Evolutionary conservation across 2,329 filamentous ascomycete genomes (phyloP).

Genomic region (Aspergillus udagawae): DNA sequence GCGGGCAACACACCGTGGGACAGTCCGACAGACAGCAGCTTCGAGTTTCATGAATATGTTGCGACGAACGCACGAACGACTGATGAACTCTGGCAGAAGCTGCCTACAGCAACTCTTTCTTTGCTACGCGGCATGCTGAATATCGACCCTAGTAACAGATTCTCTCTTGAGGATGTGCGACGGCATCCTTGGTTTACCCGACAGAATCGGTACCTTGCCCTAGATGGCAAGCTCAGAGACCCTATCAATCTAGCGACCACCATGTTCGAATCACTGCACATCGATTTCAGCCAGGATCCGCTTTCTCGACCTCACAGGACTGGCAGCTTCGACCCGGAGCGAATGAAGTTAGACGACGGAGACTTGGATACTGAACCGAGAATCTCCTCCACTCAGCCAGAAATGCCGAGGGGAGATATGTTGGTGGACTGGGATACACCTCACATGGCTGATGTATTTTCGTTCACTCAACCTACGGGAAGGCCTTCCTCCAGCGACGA

Average conservation of each 20-base stretch:
- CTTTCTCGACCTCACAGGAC: constrained; percentile 43
- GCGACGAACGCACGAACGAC: constrained; percentile 73
- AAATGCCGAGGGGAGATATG: constrained; percentile 68
- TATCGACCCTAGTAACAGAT: constrained; percentile 68
- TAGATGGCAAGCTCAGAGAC: constrained; percentile 71
- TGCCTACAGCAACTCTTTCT: constrained; percentile 72
- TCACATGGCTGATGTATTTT: constrained; percentile 45
- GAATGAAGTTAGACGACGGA: constrained; percentile 66
- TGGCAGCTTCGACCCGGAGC: constrained; percentile 43
- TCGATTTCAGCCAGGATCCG: constrained; percentile 74
- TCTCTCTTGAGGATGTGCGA: constrained; percentile 80
- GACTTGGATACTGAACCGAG: constrained; percentile 41
- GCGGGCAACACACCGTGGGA: constrained; percentile 99
- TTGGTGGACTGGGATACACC: constrained; percentile 88
- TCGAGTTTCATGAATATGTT: constrained; percentile 87
- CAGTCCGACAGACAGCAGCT: constrained; percentile 78
- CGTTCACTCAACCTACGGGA: constrained; percentile 46
- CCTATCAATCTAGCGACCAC: constrained; percentile 83
- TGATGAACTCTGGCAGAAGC: constrained; percentile 78
- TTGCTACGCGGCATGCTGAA: constrained; percentile 91
- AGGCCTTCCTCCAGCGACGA: constrained; percentile 31
- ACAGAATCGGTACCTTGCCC: constrained; percentile 69
- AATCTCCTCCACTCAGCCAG: constrained; percentile 81
- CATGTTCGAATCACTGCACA: constrained; percentile 87
- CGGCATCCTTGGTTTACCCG: constrained; percentile 94